Percentiles rank a stretch among this genome's conserved stretches.
Conservation (phyloP, 116 monocot species). For the Thalassia testudinum region DNA sequence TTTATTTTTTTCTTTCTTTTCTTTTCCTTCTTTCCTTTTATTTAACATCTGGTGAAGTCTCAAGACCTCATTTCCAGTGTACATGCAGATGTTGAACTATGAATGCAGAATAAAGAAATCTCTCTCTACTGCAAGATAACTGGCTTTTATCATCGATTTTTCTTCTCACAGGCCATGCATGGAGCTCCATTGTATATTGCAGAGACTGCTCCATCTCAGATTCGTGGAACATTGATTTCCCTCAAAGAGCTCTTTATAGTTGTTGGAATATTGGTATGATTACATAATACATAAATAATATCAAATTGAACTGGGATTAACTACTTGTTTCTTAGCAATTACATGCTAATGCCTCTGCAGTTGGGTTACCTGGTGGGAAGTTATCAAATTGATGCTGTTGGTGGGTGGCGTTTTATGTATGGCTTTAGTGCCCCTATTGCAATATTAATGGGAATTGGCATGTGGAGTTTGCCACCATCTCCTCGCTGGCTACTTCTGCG, state of each 20-base stretch:
- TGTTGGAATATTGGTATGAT: constrained; percentile 76
- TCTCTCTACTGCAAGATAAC: neutral
- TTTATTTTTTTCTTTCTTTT: too few relatives aligned
- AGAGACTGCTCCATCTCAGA: constrained; percentile 82
- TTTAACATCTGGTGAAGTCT: neutral
- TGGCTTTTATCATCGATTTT: neutral
- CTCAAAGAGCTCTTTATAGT: constrained; percentile 95
- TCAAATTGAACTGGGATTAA: neutral
- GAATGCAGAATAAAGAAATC: neutral
- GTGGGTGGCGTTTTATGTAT: constrained; percentile 97
- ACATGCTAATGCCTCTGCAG: constrained; percentile 16
- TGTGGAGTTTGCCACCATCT: constrained; percentile 74
- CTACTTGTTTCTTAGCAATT: neutral
- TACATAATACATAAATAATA: neutral
- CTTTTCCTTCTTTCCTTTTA: neutral
- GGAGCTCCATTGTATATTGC: constrained; percentile 96
- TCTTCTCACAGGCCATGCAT: constrained; percentile 73
- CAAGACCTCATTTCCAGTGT: too few relatives aligned
- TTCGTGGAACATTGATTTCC: constrained; percentile 95
- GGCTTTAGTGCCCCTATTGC: constrained; percentile 74
- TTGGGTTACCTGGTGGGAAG: constrained; percentile 85
- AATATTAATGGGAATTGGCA: constrained; percentile 54
- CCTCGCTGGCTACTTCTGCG: constrained; percentile 90
- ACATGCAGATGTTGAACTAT: neutral
- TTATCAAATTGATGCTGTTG: constrained; percentile 64